Conservation (phyloP, 78 protist genomes). For the Chrysochromulina parva region DNA sequence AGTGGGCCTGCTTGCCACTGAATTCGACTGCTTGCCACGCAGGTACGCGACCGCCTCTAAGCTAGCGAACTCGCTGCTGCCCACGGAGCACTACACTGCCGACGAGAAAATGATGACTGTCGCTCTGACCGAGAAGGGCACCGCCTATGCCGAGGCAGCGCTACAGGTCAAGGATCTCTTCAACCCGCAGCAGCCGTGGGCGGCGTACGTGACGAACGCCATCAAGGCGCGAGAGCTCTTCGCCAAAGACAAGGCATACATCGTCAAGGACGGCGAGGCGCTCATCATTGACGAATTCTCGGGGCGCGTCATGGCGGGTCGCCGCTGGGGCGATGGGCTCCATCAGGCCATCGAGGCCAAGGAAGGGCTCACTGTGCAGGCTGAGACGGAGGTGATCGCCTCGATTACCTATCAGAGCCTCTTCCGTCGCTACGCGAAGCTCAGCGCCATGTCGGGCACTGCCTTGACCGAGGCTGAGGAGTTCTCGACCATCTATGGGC, state of each 20-base stretch:
- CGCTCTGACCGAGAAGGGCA: constrained; percentile 28
- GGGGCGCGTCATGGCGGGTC: constrained; percentile 47
- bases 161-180: background rate
- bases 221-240: constrained; percentile 48
- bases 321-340: constrained; percentile 51
- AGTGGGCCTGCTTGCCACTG: no score
- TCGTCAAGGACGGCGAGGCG: constrained; percentile 38
- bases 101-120: constrained; percentile 42
- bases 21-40: no score
- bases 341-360: constrained; percentile 45
- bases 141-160: background rate
- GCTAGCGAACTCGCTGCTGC: constrained; percentile 14
- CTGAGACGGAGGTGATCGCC: constrained; percentile 48
- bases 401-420: constrained; percentile 52
- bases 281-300: constrained; percentile 58
- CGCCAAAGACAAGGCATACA: background rate
- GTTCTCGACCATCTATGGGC: background rate
- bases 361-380: constrained; percentile 30
- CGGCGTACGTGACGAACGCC: constrained; percentile 41
- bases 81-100: constrained; percentile 16
- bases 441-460: constrained; percentile 54
- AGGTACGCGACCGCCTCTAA: background rate
- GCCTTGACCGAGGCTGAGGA: constrained; percentile 32
- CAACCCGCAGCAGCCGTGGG: constrained; percentile 42
- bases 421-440: constrained; percentile 25